Percentiles rank a stretch among this genome's conserved stretches.
phyloP scores from a whole-genome alignment of 345 rosid species.

The Eucalyptus pauciflora region DNA sequence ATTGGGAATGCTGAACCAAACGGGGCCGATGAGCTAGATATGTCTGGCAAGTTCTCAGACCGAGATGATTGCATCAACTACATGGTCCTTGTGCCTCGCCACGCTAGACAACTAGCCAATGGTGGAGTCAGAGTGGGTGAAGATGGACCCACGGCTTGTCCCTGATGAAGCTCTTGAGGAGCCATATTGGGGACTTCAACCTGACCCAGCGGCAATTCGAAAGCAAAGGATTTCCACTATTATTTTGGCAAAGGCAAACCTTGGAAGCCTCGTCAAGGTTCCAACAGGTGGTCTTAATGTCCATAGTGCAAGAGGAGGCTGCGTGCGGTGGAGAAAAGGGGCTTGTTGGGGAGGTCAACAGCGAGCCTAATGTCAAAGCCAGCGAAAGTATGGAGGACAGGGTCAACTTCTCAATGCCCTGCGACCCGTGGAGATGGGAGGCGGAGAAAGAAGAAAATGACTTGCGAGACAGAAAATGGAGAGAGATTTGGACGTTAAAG shows the following conservation, averaged over 20 bases:
- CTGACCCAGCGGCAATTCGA: neutral
- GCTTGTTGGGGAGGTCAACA: neutral
- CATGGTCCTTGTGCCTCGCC: neutral
- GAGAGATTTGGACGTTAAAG: too few species aligned
- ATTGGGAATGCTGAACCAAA: too few species aligned
- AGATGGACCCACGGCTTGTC: neutral
- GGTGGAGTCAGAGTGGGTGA: neutral
- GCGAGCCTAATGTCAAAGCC: neutral
- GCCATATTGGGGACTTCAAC: neutral
- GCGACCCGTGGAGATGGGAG: neutral
- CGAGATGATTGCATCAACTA: neutral
- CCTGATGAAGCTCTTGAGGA: neutral
- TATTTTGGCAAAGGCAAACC: neutral
- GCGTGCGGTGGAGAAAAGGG: too few species aligned
- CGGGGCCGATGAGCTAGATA: too few species aligned
- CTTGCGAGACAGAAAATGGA: neutral
- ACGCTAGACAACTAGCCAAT: neutral
- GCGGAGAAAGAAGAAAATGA: neutral
- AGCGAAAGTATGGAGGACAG: neutral
- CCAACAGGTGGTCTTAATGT: neutral
- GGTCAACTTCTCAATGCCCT: neutral
- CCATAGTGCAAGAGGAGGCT: neutral
- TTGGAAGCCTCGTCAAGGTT: neutral
- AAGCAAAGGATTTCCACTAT: neutral
- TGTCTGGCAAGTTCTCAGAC: neutral